Percentiles rank a stretch among this genome's conserved stretches.
Conservation (phyloP, 2,329 filamentous ascomycete genomes). For the Xylariaceae sp. region DNA sequence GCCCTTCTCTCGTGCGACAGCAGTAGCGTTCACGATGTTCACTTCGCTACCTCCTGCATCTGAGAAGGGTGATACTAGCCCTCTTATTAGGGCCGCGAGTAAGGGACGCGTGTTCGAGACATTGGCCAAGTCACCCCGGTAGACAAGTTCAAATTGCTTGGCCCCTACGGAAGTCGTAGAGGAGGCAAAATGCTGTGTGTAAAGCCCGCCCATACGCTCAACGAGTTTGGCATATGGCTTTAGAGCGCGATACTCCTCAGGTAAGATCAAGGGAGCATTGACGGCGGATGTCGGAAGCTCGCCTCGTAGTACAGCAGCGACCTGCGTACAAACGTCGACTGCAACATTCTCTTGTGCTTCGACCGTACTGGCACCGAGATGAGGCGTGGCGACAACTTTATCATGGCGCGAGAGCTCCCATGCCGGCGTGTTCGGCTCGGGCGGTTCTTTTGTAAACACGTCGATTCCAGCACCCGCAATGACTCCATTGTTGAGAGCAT, state of each 20-base stretch:
- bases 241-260: slow-evolving; percentile 74
- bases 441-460: slow-evolving; percentile 76
- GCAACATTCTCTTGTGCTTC: slow-evolving; percentile 85
- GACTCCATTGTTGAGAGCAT: slow-evolving; percentile 65
- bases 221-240: slow-evolving; percentile 72
- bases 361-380: slow-evolving; percentile 74
- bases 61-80: slow-evolving; percentile 67
- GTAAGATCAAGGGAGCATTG: slow-evolving; percentile 77
- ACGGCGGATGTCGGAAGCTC: slow-evolving; percentile 74
- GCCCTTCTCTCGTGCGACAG: slow-evolving; percentile 74
- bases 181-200: slow-evolving; percentile 69
- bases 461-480: slow-evolving; percentile 78
- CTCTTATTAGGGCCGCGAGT: slow-evolving; percentile 76
- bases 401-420: slow-evolving; percentile 64
- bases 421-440: slow-evolving; percentile 56
- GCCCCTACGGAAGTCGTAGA: slow-evolving; percentile 45
- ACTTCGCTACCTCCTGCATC: slow-evolving; percentile 65
- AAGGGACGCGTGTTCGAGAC: slow-evolving; percentile 75
- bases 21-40: slow-evolving; percentile 78
- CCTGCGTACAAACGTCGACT: slow-evolving; percentile 78
- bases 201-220: slow-evolving; percentile 76
- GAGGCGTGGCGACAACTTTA: slow-evolving; percentile 73
- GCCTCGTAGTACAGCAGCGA: slow-evolving; percentile 69
- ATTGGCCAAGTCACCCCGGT: slow-evolving; percentile 70
- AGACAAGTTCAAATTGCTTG: slow-evolving; percentile 71